These are phyloP conservation scores for Stagonosporopsis vannaccii DNA, from an alignment of 2,329 filamentous ascomycete species.

Conservation along the genomic window DNA sequence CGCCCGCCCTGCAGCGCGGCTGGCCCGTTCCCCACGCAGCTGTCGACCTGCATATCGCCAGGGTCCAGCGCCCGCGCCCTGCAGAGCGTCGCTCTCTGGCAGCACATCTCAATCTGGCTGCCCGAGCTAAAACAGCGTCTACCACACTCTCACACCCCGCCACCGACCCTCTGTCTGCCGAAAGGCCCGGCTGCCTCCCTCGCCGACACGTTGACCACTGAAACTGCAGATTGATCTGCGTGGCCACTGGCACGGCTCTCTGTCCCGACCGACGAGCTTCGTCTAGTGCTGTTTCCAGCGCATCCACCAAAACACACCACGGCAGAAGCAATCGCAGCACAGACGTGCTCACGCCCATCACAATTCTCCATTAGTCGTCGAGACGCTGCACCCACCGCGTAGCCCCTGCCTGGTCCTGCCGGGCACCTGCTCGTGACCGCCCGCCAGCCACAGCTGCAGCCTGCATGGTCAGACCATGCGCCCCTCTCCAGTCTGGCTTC, in stretches of 20 bases:
- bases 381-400: neutral
- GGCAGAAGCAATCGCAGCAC: neutral
- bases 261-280: neutral
- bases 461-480: constrained; percentile 19
- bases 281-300: neutral
- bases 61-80: neutral
- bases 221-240: too few relatives aligned
- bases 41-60: constrained; percentile 6
- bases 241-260: neutral
- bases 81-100: too few relatives aligned
- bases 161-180: neutral
- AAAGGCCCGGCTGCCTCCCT: too few relatives aligned
- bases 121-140: constrained; percentile 4
- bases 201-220: too few relatives aligned
- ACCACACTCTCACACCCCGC: neutral
- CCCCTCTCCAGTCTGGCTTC: constrained; percentile 15
- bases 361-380: constrained; percentile 6
- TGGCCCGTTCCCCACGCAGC: neutral
- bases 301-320: constrained; percentile 1
- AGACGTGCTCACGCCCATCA: neutral
- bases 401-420: neutral
- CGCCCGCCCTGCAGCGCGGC: neutral
- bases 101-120: constrained; percentile 1
- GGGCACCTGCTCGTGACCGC: neutral
- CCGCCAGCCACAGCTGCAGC: too few relatives aligned